A percentile compares a stretch with the other conserved stretches of the same genome.
Evolutionary conservation across 139 green algal genomes (phyloP).

Genomic region (Gonium pectorale): DNA sequence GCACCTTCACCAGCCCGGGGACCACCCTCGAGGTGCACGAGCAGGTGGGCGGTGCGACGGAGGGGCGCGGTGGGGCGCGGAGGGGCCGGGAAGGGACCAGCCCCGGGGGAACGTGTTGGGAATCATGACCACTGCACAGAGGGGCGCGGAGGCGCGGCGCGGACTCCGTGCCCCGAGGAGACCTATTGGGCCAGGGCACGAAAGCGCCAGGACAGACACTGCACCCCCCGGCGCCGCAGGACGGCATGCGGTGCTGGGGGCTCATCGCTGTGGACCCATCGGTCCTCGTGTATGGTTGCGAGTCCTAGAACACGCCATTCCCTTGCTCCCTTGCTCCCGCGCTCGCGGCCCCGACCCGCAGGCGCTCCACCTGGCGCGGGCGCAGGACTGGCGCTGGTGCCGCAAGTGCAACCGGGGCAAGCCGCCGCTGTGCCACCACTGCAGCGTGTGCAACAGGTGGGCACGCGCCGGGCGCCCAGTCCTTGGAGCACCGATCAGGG

Average conservation of each 20-base stretch:
- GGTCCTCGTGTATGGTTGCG: background rate
- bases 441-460: constrained; percentile 67
- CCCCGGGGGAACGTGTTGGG: no score
- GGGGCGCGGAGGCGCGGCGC: background rate
- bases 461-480: no score
- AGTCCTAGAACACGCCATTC: background rate
- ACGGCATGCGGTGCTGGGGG: background rate
- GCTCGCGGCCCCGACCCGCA: no score
- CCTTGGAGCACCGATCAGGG: background rate
- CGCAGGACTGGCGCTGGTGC: constrained; percentile 61
- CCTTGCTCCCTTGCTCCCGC: background rate
- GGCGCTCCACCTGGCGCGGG: constrained; percentile 42
- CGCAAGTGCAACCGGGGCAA: constrained; percentile 65
- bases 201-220: background rate
- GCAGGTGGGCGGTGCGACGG: constrained; percentile 17
- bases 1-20: constrained; percentile 52
- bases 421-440: constrained; percentile 71
- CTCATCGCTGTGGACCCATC: background rate
- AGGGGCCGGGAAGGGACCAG: background rate
- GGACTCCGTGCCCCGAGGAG: background rate
- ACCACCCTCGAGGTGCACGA: constrained; percentile 46
- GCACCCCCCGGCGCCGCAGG: background rate
- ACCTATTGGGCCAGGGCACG: no score
- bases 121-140: no score
- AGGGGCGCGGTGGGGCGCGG: background rate